Evolutionary conservation across 495 filamentous ascomycete genomes (phyloP).

Genomic region (Aspergillus mulundensis): DNA sequence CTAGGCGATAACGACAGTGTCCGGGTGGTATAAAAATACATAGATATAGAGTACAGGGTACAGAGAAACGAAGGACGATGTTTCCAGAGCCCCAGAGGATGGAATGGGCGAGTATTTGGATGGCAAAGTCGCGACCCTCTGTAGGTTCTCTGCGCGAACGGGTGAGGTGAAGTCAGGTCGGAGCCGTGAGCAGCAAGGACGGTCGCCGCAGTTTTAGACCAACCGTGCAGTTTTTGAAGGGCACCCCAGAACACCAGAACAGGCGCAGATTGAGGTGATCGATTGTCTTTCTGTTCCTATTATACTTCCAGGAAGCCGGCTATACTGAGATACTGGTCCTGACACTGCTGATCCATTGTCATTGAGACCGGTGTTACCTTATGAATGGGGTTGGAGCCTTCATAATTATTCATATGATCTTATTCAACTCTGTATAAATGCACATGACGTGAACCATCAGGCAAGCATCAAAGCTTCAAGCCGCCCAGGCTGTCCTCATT

Average conservation of each 20-base stretch:
- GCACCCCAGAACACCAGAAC: neutral
- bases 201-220: conserved; percentile 32
- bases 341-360: neutral
- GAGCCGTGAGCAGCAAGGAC: conserved; percentile 28
- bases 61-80: conserved; percentile 25
- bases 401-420: conserved; percentile 5
- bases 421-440: conserved; percentile 5
- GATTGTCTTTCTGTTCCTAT: neutral
- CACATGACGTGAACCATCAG: conserved; percentile 13
- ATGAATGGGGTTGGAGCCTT: neutral
- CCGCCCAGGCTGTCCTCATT: conserved; percentile 1
- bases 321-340: neutral
- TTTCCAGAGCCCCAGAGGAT: conserved; percentile 35
- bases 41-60: conserved; percentile 23
- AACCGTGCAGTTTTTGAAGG: conserved; percentile 26
- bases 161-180: conserved; percentile 36
- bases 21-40: conserved; percentile 33
- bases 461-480: neutral
- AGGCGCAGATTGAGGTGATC: neutral
- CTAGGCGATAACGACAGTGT: conserved; percentile 25
- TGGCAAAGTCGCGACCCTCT: conserved; percentile 36
- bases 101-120: conserved; percentile 30
- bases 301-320: neutral
- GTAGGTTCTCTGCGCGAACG: conserved; percentile 40
- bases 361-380: conserved; percentile 7